phyloP scores from a whole-genome alignment of 2,329 filamentous ascomycete genomes.

The Trichoderma sp. region DNA sequence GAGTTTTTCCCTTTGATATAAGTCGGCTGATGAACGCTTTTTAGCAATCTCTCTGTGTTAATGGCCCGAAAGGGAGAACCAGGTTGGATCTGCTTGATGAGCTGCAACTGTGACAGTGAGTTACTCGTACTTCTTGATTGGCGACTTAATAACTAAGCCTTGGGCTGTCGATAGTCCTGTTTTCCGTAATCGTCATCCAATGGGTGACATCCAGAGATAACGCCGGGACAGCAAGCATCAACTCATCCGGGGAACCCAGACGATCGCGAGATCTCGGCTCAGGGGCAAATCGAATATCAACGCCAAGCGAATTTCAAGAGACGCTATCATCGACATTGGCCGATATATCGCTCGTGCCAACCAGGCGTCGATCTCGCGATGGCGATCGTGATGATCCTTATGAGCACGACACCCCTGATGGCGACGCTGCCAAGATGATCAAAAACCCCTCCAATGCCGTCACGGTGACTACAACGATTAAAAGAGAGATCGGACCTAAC shows the following conservation, averaged over 20 bases:
- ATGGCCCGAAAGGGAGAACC: slow-evolving; percentile 64
- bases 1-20: background rate
- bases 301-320: slow-evolving; percentile 29
- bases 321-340: slow-evolving; percentile 33
- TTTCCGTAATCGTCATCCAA: slow-evolving; percentile 64
- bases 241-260: slow-evolving; percentile 27
- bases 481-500: slow-evolving; percentile 38
- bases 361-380: slow-evolving; percentile 30
- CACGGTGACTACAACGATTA: slow-evolving; percentile 46
- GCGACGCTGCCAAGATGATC: background rate
- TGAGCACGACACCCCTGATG: slow-evolving; percentile 27
- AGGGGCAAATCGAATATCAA: slow-evolving; percentile 17
- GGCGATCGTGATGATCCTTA: slow-evolving; percentile 31
- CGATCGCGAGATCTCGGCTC: slow-evolving; percentile 29
- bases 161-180: slow-evolving; percentile 51
- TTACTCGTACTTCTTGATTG: slow-evolving; percentile 24
- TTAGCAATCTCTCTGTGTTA: slow-evolving; percentile 61
- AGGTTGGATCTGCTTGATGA: slow-evolving; percentile 68
- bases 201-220: slow-evolving; percentile 59
- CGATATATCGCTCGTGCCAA: slow-evolving; percentile 37
- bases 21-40: slow-evolving; percentile 23
- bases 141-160: background rate
- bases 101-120: slow-evolving; percentile 66
- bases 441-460: slow-evolving; percentile 33
- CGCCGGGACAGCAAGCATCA: slow-evolving; percentile 40